A percentile compares a stretch with the other conserved stretches of the same genome.
These are phyloP conservation scores for Lanmaoa rubissima DNA, from an alignment of 768 basidiomycete species.

Conservation along the genomic window DNA sequence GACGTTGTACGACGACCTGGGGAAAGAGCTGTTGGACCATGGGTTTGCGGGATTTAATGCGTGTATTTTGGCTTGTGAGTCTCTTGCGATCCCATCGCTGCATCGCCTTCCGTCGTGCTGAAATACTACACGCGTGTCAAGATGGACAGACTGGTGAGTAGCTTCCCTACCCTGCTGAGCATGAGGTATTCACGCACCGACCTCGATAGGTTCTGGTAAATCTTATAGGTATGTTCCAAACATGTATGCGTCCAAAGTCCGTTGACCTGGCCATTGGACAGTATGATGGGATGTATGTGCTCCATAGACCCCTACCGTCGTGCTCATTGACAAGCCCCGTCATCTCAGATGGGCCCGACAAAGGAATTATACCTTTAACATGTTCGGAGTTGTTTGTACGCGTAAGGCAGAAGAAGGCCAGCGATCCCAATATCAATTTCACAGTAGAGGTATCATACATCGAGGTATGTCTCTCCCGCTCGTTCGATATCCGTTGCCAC, in stretches of 20 bases:
- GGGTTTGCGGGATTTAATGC: slow-evolving; percentile 97
- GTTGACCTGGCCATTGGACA: slow-evolving; percentile 31
- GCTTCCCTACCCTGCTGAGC: slow-evolving; percentile 1
- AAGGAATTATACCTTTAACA: slow-evolving; percentile 96
- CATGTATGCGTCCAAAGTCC: not conserved
- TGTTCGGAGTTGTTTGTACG: slow-evolving; percentile 91
- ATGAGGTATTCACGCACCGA: slow-evolving; percentile 3
- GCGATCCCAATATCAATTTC: slow-evolving; percentile 71
- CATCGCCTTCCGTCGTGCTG: not conserved
- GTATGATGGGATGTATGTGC: slow-evolving; percentile 94
- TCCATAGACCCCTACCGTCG: slow-evolving; percentile 1
- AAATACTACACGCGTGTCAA: slow-evolving; percentile 16
- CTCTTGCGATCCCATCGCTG: slow-evolving; percentile 1
- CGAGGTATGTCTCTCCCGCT: slow-evolving; percentile 52
- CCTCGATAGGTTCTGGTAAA: slow-evolving; percentile 74
- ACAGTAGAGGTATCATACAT: slow-evolving; percentile 99
- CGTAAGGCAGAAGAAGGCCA: slow-evolving; percentile 60
- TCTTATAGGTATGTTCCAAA: slow-evolving; percentile 72
- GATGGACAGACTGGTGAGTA: slow-evolving; percentile 84
- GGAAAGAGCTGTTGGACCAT: slow-evolving; percentile 92
- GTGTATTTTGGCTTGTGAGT: slow-evolving; percentile 98
- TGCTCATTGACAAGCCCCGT: slow-evolving; percentile 3
- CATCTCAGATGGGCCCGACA: slow-evolving; percentile 83
- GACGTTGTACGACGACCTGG: slow-evolving; percentile 91
- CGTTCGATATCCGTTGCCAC: not conserved